Conservation (phyloP, 129 eudicot species). For the Logfia minima region DNA sequence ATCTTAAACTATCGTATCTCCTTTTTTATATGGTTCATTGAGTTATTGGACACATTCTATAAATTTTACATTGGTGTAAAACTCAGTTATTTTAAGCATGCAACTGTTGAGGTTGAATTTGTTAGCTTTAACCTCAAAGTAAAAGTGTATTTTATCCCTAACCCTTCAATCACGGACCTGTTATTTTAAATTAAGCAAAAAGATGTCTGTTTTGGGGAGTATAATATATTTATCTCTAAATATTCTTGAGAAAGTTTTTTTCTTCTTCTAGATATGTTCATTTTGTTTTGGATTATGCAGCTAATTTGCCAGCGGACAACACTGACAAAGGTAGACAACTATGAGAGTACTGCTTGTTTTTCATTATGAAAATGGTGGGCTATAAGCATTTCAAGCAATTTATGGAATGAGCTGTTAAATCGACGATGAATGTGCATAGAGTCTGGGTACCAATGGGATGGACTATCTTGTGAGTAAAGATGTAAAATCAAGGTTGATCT, state of each 20-base stretch:
- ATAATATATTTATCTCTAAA: not conserved
- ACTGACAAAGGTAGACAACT: conserved; percentile 14
- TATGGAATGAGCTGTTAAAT: conserved; percentile 13
- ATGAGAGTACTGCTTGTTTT: conserved; percentile 15
- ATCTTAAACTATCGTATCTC: not conserved
- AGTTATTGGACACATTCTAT: not conserved
- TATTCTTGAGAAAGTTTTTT: not conserved
- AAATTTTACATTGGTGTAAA: not conserved
- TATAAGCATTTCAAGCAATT: conserved; percentile 21
- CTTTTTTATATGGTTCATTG: not conserved
- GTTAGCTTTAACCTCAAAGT: not conserved
- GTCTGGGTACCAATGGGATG: not conserved
- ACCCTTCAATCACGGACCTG: not conserved
- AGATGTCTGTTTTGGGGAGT: no score
- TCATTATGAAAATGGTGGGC: conserved; percentile 25
- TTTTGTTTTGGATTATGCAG: conserved; percentile 17
- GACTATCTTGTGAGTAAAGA: conserved; percentile 18
- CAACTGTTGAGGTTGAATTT: not conserved
- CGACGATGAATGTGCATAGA: not conserved
- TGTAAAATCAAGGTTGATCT: not conserved
- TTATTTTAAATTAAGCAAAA: no score
- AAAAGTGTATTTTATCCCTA: not conserved
- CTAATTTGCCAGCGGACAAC: conserved; percentile 9
- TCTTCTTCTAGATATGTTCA: not conserved
- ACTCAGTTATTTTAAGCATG: not conserved